Conservation (phyloP, 176 grass and related monocot species). For the Oryza glaberrima region DNA sequence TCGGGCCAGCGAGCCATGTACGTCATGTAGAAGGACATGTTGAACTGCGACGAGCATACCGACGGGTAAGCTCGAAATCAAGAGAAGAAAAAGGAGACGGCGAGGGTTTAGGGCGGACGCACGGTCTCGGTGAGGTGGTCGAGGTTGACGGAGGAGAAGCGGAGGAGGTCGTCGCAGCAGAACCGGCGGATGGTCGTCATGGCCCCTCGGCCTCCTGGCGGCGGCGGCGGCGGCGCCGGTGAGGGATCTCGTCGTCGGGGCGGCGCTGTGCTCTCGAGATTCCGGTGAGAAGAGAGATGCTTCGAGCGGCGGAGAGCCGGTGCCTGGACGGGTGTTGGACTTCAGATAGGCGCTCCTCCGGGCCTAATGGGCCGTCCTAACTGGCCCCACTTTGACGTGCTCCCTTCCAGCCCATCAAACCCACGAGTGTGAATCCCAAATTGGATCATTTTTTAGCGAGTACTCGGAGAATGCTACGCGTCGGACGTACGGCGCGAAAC, state of each 20-base stretch:
- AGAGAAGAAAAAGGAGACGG: too few species aligned
- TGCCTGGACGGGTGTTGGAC: background rate
- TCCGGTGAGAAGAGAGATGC: background rate
- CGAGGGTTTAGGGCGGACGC: too few species aligned
- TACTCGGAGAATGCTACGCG: too few species aligned
- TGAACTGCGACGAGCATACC: slow-evolving; percentile 58
- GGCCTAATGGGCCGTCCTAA: too few species aligned
- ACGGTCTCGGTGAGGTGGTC: slow-evolving; percentile 96
- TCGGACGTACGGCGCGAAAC: too few species aligned
- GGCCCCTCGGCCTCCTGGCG: background rate
- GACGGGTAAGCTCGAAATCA: too few species aligned
- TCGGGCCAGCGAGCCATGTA: slow-evolving; percentile 98
- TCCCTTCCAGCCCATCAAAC: too few species aligned
- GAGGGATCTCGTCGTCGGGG: slow-evolving; percentile 20
- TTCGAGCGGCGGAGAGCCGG: background rate
- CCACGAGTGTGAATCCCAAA: too few species aligned
- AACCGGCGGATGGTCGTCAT: slow-evolving; percentile 98
- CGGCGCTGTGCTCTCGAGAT: slow-evolving; percentile 22
- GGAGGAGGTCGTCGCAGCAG: slow-evolving; percentile 96
- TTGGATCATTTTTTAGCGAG: too few species aligned
- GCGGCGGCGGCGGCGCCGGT: slow-evolving; percentile 2
- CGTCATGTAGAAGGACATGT: slow-evolving; percentile 99
- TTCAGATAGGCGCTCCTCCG: background rate
- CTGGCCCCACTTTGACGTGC: too few species aligned
- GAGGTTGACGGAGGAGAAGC: slow-evolving; percentile 81